These are phyloP conservation scores for Quercus alba DNA, from an alignment of 306 rosid genomes.

Conservation along the genomic window DNA sequence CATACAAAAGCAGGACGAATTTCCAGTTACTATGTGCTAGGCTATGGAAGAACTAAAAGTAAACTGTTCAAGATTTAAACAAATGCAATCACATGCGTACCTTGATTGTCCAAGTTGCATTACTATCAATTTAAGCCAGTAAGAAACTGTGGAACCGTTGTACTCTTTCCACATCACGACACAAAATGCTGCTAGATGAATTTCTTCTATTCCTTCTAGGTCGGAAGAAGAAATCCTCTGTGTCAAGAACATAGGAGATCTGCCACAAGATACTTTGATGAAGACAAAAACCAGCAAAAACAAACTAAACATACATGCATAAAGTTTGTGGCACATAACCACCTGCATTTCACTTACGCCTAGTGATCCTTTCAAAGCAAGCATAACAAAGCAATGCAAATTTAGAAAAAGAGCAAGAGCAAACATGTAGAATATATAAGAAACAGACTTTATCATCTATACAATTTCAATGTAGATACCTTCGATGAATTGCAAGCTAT, in stretches of 20 bases:
- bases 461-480: constrained; percentile 39
- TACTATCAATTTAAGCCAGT: constrained; percentile 15
- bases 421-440: constrained; percentile 4
- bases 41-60: background rate
- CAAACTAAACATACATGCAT: background rate
- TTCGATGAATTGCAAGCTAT: constrained; percentile 89
- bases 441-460: background rate
- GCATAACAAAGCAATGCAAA: background rate
- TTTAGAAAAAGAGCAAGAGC: background rate
- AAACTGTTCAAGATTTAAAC: constrained; percentile 1
- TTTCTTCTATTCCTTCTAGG: constrained; percentile 43
- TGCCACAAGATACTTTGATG: constrained; percentile 40
- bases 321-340: background rate
- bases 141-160: constrained; percentile 68
- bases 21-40: background rate
- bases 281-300: constrained; percentile 12
- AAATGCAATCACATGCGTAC: constrained; percentile 15
- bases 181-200: constrained; percentile 22
- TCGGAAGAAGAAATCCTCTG: constrained; percentile 86
- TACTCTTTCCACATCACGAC: constrained; percentile 39
- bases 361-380: background rate
- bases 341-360: background rate
- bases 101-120: constrained; percentile 3
- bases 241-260: constrained; percentile 89
- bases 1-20: constrained; percentile 6